These are phyloP conservation scores for Starmerella powellii DNA, from an alignment of 805 yeast species.

Conservation along the genomic window DNA sequence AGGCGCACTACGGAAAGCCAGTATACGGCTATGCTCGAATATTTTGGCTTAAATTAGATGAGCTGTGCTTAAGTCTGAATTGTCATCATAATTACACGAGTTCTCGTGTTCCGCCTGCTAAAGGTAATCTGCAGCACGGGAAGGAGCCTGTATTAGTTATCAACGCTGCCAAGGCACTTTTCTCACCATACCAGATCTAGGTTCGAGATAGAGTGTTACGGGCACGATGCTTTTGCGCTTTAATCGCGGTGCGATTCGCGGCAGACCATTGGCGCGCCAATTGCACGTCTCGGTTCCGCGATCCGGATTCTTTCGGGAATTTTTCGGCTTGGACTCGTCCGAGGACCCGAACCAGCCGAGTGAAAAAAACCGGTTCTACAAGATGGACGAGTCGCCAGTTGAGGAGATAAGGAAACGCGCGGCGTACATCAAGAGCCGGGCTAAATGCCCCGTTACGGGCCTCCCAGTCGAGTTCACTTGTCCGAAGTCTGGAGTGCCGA, in stretches of 20 bases:
- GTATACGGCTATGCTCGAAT: too few relatives aligned
- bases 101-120: too few relatives aligned
- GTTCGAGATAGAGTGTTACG: neutral
- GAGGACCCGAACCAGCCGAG: constrained; percentile 37
- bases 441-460: constrained; percentile 81
- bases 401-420: constrained; percentile 84
- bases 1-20: too few relatives aligned
- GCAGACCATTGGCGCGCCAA: neutral
- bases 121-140: too few relatives aligned
- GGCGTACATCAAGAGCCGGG: constrained; percentile 74
- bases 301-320: constrained; percentile 20
- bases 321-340: constrained; percentile 22
- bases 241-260: neutral
- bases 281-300: constrained; percentile 30
- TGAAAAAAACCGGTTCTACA: constrained; percentile 59
- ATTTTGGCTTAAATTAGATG: too few relatives aligned
- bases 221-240: neutral
- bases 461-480: constrained; percentile 73
- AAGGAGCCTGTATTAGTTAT: neutral
- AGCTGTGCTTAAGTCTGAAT: too few relatives aligned
- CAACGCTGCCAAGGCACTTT: neutral
- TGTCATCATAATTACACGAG: too few relatives aligned
- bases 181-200: neutral
- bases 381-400: constrained; percentile 87
- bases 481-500: constrained; percentile 91